A percentile compares a stretch with the other conserved stretches of the same genome.
Evolutionary conservation across 257 asterid species (phyloP).

Genomic region (Vinca minor): DNA sequence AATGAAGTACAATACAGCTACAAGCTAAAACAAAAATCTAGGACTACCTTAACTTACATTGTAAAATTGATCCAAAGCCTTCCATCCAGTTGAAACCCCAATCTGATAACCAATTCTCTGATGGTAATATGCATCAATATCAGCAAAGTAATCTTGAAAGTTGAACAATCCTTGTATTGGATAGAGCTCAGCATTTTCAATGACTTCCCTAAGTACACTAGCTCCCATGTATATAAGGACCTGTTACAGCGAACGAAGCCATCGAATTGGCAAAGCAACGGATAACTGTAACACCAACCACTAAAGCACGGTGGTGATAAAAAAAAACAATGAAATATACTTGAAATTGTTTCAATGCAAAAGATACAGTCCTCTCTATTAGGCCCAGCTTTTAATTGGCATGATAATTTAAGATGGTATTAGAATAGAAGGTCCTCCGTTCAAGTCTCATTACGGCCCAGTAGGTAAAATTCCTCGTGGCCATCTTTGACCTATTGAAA

Average conservation of each 20-base stretch:
- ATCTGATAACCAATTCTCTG: conserved; percentile 71
- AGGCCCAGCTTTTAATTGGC: not conserved
- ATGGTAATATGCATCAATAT: conserved; percentile 77
- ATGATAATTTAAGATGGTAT: not conserved
- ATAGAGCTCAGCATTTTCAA: conserved; percentile 81
- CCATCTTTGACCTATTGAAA: not conserved
- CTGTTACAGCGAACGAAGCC: conserved; percentile 27
- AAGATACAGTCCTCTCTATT: not conserved
- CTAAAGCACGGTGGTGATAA: not conserved
- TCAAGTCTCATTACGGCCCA: not conserved
- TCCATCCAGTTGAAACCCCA: conserved; percentile 99
- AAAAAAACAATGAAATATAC: not conserved
- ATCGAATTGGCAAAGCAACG: not conserved
- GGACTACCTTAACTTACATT: conserved; percentile 46
- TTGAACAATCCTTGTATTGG: conserved; percentile 83
- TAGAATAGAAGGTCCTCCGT: not conserved
- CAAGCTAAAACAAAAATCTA: conserved; percentile 5
- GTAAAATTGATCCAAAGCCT: conserved; percentile 57
- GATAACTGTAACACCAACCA: not conserved
- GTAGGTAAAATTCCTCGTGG: not conserved
- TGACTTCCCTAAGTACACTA: conserved; percentile 58
- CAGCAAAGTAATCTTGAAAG: conserved; percentile 58
- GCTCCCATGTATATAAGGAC: conserved; percentile 92
- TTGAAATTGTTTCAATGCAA: not conserved
- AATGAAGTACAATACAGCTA: not conserved